A percentile compares a stretch with the other conserved stretches of the same genome.
These are phyloP conservation scores for Fusarium redolens DNA, from an alignment of 2,329 filamentous ascomycete species.

Conservation along the genomic window DNA sequence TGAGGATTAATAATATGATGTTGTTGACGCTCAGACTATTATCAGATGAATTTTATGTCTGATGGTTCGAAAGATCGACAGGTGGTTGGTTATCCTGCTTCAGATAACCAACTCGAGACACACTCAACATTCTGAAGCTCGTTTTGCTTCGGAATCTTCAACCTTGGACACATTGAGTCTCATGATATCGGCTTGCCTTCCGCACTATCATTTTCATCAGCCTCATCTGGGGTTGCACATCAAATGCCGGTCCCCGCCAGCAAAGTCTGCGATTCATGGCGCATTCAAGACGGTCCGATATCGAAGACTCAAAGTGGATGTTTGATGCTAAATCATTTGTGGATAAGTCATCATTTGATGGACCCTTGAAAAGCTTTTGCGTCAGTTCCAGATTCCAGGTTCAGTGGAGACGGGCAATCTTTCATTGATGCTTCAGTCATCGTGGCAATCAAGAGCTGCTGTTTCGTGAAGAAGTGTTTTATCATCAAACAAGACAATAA, in stretches of 20 bases:
- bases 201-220: neutral
- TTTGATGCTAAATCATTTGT: conserved; percentile 26
- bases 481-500: neutral
- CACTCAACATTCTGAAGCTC: conserved; percentile 13
- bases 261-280: conserved; percentile 16
- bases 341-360: conserved; percentile 15
- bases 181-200: neutral
- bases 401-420: neutral
- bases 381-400: conserved; percentile 10
- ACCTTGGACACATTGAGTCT: neutral
- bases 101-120: conserved; percentile 13
- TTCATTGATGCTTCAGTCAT: neutral
- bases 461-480: conserved; percentile 9
- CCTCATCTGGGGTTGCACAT: conserved; percentile 13
- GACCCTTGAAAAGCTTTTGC: conserved; percentile 16
- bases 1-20: neutral
- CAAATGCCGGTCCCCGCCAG: conserved; percentile 17
- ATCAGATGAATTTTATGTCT: neutral
- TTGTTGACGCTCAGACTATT: neutral
- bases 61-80: conserved; percentile 16
- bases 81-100: conserved; percentile 3
- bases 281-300: conserved; percentile 37
- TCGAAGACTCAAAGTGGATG: conserved; percentile 17
- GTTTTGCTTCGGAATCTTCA: conserved; percentile 13
- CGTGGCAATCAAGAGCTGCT: neutral